These are phyloP conservation scores for Avena insularis DNA, from an alignment of 176 grass and related monocot genomes.

Conservation along the genomic window DNA sequence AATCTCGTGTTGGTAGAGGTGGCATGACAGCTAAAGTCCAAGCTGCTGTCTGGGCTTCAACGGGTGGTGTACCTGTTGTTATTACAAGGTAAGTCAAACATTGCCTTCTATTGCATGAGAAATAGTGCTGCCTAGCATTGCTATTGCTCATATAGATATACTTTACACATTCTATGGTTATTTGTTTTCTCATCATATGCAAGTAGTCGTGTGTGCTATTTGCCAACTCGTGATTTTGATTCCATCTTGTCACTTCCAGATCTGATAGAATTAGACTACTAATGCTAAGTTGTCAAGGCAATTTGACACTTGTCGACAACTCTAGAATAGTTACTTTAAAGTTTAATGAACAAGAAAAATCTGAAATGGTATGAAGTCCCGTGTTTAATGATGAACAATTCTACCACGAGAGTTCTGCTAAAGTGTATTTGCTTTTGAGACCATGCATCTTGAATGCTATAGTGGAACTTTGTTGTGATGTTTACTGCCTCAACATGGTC, in stretches of 20 bases:
- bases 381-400: slow-evolving; percentile 4
- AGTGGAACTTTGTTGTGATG: slow-evolving; percentile 17
- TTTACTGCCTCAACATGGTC: background rate
- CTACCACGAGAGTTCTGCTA: background rate
- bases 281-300: slow-evolving; percentile 4
- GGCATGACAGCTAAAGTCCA: slow-evolving; percentile 99
- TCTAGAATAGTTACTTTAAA: background rate
- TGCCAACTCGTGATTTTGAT: background rate
- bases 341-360: background rate
- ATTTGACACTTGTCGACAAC: background rate
- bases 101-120: background rate
- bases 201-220: background rate
- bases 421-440: background rate
- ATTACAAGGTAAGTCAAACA: slow-evolving; percentile 69
- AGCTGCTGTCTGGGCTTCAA: slow-evolving; percentile 82
- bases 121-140: background rate
- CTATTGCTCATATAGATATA: background rate
- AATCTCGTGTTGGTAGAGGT: slow-evolving; percentile 95
- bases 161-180: background rate
- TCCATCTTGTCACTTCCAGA: background rate
- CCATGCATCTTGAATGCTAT: background rate
- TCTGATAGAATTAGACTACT: background rate
- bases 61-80: slow-evolving; percentile 82
- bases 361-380: slow-evolving; percentile 2
- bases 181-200: slow-evolving; percentile 19